These are phyloP conservation scores for Solanum lignicaule DNA, from an alignment of 257 asterid species.

Conservation along the genomic window DNA sequence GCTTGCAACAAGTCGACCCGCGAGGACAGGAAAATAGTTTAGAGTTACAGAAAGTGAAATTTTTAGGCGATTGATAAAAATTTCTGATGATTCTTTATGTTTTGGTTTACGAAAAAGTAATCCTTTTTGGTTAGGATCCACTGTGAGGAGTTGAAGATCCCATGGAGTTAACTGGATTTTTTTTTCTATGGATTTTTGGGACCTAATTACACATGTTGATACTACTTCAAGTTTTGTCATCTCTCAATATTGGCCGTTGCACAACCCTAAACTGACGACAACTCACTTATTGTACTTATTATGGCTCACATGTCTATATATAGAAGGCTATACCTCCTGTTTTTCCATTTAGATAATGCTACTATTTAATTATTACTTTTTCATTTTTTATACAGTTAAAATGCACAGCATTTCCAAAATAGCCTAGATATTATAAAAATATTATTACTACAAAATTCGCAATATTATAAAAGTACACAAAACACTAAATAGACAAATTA, in stretches of 20 bases:
- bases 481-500: too few species aligned
- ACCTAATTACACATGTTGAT: constrained; percentile 8
- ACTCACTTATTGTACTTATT: too few species aligned
- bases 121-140: constrained; percentile 24
- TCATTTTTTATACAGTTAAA: too few species aligned
- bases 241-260: too few species aligned
- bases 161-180: constrained; percentile 19
- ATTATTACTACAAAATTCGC: too few species aligned
- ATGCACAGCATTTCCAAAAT: too few species aligned
- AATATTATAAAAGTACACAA: too few species aligned
- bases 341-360: too few species aligned
- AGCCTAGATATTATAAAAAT: too few species aligned
- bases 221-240: not conserved
- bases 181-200: not conserved
- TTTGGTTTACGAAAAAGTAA: constrained; percentile 24
- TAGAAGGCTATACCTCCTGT: not conserved
- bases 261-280: too few species aligned
- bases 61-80: constrained; percentile 16
- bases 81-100: not conserved
- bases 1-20: constrained; percentile 32
- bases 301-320: too few species aligned
- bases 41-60: constrained; percentile 31
- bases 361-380: too few species aligned
- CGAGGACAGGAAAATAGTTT: constrained; percentile 39
- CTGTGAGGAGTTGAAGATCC: constrained; percentile 17